Base-by-base conservation (phyloP, 129 eudicot genomes). In the Kitagawia praeruptora region DNA sequence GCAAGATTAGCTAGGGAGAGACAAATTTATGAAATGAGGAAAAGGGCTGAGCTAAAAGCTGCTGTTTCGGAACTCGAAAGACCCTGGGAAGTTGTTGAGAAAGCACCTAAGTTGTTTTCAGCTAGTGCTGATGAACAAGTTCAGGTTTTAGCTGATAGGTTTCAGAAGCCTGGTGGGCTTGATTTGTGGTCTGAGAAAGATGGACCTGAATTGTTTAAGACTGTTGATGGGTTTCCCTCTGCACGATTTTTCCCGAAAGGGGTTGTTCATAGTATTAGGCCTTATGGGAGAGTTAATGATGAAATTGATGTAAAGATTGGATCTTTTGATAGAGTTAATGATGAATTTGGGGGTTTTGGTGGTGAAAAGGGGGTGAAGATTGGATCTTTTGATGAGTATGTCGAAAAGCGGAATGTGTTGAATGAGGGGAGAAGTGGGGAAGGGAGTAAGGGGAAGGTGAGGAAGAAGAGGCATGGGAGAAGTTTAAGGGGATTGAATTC, bases 161-260 rank as follows among this genome's bases (percentile, higher is more conserved):
- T 94, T 85, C 97, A 91, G 91, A 94, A 84, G 81, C 96, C 98
- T 31, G 98, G 98, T 40, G 98, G 98, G 85, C 83, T 94, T 39
- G 97, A 94, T 86, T 78, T 94, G 89, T 94, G 98, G 98, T 91
- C 97, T 4, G 97, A 91, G 21, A 85, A 88, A 81, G 98, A 94
- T 56, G 98, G 98, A 11, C 98, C 98, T 14, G 93, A 94, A 66
- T 83, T 94, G 88, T 94, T 94, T 81, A 79, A 86, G 6, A 76
- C 84, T 23, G 88, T 84, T 58, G 87, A 90, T 47, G 96, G 85
- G 12, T 13, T 91, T 41, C 92, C 97, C 37, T 85, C 96, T 19
- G 82, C 97, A 19, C 87, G 98, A 87, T 94, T 91, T 90, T 94
- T 94, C 38, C 98, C 98, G 0, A 94, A 94, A 79, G 98, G 98